Evolutionary conservation across 495 filamentous ascomycete species (phyloP), one percentile per base, ranked within the genome.

Genomic region (Rostrohypoxylon terebratum): DNA sequence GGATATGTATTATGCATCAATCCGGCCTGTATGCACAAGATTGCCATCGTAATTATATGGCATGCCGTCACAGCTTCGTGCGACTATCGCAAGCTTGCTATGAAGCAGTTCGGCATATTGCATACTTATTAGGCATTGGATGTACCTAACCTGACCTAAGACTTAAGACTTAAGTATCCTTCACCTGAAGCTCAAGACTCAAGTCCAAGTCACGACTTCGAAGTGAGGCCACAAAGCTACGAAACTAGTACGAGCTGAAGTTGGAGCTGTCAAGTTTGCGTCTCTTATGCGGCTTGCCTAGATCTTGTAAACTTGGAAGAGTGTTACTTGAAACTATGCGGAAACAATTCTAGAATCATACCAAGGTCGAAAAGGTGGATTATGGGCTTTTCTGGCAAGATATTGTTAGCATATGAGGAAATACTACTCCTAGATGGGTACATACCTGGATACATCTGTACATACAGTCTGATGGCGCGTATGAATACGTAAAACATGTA

Each of bases 311-410:
- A 45, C 42, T 45, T 34, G 55, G 20, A 45, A 59, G 48, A 55
- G 38, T 65, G 62, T 28, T 74, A 69, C 61, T 62, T 74, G 71
- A 74, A 74, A 74, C 71, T 38, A 63, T 10, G 21, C 48, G 53
- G 71, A 74, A 74, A 74, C 71, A 58, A 31, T 67, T 74, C 66
- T 66, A 66, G 71, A 69, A 74, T 69, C 62, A 62, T 53, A 63
- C 33, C 61, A 53, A 74, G 71, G 71, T 58, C 55, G 28, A 69
- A 54, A 73, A 48, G 55, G 64, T 42, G 63, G 69, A 45, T 59
- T 42, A 23, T 21, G 33, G 16, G 8, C 14, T 33, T 8, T 50
- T 50, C 47, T 13, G 9, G 47, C 47, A 25, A 38, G 54, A 33
- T 16, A 58, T 58, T 21, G 13, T 13, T 13, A 13, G 13, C 28